phyloP scores from a whole-genome alignment of 305 asterid species.

The Fraxinus nigra region DNA sequence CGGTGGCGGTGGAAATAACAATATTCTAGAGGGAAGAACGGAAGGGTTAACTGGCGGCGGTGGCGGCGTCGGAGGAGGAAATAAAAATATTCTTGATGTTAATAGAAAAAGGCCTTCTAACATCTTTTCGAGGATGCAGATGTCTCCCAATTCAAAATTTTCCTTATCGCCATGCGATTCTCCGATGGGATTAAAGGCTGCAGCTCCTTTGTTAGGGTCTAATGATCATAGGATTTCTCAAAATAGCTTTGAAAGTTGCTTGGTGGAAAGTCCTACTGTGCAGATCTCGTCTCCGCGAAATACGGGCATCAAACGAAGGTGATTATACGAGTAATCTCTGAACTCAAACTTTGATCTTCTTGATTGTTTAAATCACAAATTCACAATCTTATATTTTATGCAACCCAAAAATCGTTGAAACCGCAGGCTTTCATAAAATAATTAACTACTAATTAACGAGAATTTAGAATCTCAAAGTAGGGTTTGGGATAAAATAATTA shows the following conservation, averaged over 20 bases:
- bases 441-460: slow-evolving; percentile 16
- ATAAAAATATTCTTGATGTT: neutral
- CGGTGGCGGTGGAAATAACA: neutral
- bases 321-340: slow-evolving; percentile 10
- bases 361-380: neutral
- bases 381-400: neutral
- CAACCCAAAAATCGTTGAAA: neutral
- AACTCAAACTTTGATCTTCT: neutral
- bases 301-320: slow-evolving; percentile 82
- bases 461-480: slow-evolving; percentile 23
- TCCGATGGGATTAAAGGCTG: slow-evolving; percentile 22
- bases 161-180: slow-evolving; percentile 26
- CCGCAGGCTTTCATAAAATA: slow-evolving; percentile 5
- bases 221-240: slow-evolving; percentile 25
- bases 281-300: slow-evolving; percentile 90
- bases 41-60: too few relatives aligned
- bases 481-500: slow-evolving; percentile 1
- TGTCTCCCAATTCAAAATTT: slow-evolving; percentile 47
- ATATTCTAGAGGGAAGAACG: too few relatives aligned
- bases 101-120: slow-evolving; percentile 32
- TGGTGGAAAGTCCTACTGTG: slow-evolving; percentile 34
- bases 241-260: slow-evolving; percentile 28
- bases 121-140: slow-evolving; percentile 62
- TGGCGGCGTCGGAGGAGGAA: neutral
- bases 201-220: slow-evolving; percentile 18